These are phyloP conservation scores for Erythrophleum ivorense DNA, from an alignment of 331 rosid species.

Conservation along the genomic window DNA sequence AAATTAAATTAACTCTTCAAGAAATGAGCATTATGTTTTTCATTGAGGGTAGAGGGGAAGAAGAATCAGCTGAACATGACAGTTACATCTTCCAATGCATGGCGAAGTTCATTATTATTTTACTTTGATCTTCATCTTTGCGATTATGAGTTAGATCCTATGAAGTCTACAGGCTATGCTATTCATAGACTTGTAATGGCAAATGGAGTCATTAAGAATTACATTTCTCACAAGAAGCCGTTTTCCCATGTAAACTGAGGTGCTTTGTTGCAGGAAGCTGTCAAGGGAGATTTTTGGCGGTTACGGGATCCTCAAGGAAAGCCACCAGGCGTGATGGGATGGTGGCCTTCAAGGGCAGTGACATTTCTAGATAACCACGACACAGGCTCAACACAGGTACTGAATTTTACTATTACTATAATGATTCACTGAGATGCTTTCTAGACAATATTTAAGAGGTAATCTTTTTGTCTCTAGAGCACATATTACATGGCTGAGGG, in stretches of 20 bases:
- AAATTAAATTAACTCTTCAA: conserved; percentile 9
- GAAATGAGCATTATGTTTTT: background rate
- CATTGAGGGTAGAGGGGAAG: background rate
- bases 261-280: conserved; percentile 75
- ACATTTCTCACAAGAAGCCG: conserved; percentile 1
- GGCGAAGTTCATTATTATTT: background rate
- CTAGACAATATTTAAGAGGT: background rate
- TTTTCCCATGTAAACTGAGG: conserved; percentile 12
- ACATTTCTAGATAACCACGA: conserved; percentile 91
- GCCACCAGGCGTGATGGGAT: conserved; percentile 88
- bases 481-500: background rate
- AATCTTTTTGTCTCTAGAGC: conserved; percentile 10
- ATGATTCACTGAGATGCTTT: conserved; percentile 7
- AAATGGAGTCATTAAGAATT: conserved; percentile 28
- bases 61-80: background rate
- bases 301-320: conserved; percentile 80
- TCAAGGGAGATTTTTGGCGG: conserved; percentile 82
- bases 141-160: background rate
- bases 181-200: background rate
- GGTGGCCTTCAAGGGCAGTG: conserved; percentile 93
- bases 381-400: conserved; percentile 94
- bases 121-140: background rate
- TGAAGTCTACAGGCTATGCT: conserved; percentile 4
- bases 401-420: background rate
- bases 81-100: background rate